Percentiles rank a stretch among this genome's conserved stretches.
phyloP scores from a whole-genome alignment of 495 filamentous ascomycete species.

The Pseudotulostoma volvatum region DNA sequence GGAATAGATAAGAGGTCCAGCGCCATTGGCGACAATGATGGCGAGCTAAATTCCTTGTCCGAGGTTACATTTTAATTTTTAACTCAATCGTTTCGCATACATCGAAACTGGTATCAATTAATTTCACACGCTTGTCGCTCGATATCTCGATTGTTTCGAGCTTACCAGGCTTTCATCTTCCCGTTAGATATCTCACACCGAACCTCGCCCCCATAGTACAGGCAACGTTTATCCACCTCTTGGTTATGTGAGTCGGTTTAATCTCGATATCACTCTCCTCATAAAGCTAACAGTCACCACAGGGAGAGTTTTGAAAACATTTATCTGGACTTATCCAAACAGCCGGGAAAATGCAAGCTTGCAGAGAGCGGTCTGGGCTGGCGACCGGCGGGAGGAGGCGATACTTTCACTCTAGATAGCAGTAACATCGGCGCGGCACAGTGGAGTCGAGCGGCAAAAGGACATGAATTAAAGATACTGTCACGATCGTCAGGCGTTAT shows the following conservation, averaged over 20 bases:
- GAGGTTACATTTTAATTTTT: too few relatives aligned
- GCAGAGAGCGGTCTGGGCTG: slow-evolving; percentile 86
- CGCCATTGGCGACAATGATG: neutral
- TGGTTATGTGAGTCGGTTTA: too few relatives aligned
- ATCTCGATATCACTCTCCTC: too few relatives aligned
- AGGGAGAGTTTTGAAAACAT: slow-evolving; percentile 95
- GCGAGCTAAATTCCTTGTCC: too few relatives aligned
- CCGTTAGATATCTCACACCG: too few relatives aligned
- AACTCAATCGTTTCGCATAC: too few relatives aligned
- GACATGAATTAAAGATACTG: slow-evolving; percentile 83
- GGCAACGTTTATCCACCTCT: too few relatives aligned
- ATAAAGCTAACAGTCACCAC: slow-evolving; percentile 12
- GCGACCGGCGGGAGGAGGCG: slow-evolving; percentile 74
- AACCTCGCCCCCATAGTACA: too few relatives aligned
- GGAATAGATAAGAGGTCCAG: neutral
- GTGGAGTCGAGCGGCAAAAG: slow-evolving; percentile 87
- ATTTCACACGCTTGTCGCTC: too few relatives aligned
- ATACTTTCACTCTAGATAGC: slow-evolving; percentile 79
- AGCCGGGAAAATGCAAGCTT: slow-evolving; percentile 80
- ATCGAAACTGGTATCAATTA: too few relatives aligned
- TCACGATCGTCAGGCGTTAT: slow-evolving; percentile 70
- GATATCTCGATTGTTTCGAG: too few relatives aligned
- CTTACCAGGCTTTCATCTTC: too few relatives aligned
- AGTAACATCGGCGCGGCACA: slow-evolving; percentile 70
- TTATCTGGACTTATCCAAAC: slow-evolving; percentile 83